Evolutionary conservation across 495 filamentous ascomycete genomes (phyloP).

Genomic region (Tuber brumale): DNA sequence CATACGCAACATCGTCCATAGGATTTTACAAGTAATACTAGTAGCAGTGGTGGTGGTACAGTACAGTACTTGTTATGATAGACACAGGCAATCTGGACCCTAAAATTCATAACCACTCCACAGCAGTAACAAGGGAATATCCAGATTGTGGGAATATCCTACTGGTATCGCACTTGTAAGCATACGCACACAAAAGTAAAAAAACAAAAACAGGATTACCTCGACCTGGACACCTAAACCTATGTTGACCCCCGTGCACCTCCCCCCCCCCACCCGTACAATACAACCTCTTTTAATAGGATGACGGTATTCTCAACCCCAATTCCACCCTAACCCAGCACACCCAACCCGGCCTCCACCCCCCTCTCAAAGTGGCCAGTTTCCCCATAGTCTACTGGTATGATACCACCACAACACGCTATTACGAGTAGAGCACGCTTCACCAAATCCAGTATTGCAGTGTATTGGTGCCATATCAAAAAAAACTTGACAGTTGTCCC

Average conservation of each 20-base stretch:
- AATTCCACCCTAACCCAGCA: neutral
- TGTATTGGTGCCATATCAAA: neutral
- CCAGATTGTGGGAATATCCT: neutral
- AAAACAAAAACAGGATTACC: neutral
- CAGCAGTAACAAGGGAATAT: too few relatives aligned
- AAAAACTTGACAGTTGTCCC: slow-evolving; percentile 5
- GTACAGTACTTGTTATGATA: neutral
- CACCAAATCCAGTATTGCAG: neutral
- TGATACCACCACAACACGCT: neutral
- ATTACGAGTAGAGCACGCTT: neutral
- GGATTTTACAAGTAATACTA: neutral
- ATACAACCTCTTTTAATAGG: neutral
- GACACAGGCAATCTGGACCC: too few relatives aligned
- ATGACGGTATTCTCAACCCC: neutral
- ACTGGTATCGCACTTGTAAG: neutral
- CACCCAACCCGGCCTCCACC: neutral
- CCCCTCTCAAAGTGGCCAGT: neutral
- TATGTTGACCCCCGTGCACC: neutral
- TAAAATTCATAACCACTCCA: neutral
- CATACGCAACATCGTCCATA: neutral
- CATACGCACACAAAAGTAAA: neutral
- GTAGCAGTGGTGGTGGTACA: neutral
- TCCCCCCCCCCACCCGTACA: neutral
- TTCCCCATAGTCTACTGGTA: neutral
- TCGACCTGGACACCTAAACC: neutral